Percentiles rank a stretch among this genome's conserved stretches.
phyloP scores from a whole-genome alignment of 163 green algal species.

The Chlorella variabilis region DNA sequence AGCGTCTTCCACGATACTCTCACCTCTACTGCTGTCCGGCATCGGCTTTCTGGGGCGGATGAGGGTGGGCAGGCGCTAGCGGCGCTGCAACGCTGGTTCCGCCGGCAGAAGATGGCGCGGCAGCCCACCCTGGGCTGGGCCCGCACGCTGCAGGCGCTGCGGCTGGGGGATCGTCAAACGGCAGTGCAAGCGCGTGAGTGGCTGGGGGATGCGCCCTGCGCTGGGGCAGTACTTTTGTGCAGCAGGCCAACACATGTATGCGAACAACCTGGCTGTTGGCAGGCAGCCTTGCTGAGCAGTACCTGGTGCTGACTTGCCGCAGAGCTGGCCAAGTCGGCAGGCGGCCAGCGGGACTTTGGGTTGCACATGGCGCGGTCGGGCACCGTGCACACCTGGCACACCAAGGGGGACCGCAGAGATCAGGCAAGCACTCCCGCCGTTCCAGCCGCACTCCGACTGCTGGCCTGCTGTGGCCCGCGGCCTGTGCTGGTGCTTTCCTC shows the following conservation, averaged over 20 bases:
- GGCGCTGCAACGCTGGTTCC: constrained; percentile 11
- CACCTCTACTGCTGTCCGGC: too few relatives aligned
- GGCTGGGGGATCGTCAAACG: not conserved
- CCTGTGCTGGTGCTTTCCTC: not conserved
- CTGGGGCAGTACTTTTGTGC: too few relatives aligned
- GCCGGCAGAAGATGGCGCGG: not conserved
- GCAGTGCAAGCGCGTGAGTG: not conserved
- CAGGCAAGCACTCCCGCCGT: too few relatives aligned
- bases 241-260: too few relatives aligned
- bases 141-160: not conserved
- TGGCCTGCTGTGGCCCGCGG: too few relatives aligned
- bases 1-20: too few relatives aligned
- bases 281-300: not conserved
- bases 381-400: not conserved
- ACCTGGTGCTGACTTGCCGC: not conserved
- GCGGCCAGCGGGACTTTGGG: not conserved
- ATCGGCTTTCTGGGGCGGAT: too few relatives aligned
- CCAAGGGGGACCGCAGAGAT: not conserved
- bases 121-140: not conserved
- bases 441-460: too few relatives aligned
- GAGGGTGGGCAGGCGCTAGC: not conserved
- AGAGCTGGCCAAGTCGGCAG: not conserved
- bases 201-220: not conserved
- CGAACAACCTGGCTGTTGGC: not conserved
- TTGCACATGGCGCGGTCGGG: not conserved